Percentiles rank a stretch among this genome's conserved stretches.
phyloP scores from a whole-genome alignment of 495 filamentous ascomycete species.

The Pyronema omphalodes region DNA sequence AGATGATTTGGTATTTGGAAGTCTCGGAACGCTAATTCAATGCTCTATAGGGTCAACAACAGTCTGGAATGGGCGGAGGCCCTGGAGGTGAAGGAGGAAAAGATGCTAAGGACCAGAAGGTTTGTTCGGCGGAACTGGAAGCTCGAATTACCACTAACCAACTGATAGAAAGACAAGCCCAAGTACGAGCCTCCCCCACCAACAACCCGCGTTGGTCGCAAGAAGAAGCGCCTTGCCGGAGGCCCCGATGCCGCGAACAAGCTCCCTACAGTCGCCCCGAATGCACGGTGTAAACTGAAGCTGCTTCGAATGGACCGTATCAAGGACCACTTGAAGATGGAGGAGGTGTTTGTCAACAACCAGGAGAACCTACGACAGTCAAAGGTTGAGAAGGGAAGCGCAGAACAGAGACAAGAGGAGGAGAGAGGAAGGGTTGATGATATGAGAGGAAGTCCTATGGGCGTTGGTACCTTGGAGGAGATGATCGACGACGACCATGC shows the following conservation, averaged over 20 bases:
- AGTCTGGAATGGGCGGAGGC: slow-evolving; percentile 63
- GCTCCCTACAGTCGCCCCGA: slow-evolving; percentile 81
- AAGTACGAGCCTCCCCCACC: slow-evolving; percentile 98
- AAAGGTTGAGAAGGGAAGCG: slow-evolving; percentile 56
- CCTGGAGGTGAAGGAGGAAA: slow-evolving; percentile 48
- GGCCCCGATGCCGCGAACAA: slow-evolving; percentile 89
- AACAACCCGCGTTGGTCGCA: slow-evolving; percentile 92
- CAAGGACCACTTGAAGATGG: slow-evolving; percentile 88
- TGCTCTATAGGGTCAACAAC: slow-evolving; percentile 53
- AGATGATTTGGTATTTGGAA: not conserved
- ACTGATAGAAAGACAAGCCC: slow-evolving; percentile 80
- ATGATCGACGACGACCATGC: slow-evolving; percentile 99
- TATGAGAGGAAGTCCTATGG: slow-evolving; percentile 97
- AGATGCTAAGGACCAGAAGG: slow-evolving; percentile 92
- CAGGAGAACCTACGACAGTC: slow-evolving; percentile 86
- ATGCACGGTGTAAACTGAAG: slow-evolving; percentile 89
- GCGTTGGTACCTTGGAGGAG: slow-evolving; percentile 92
- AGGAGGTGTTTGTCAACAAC: slow-evolving; percentile 98
- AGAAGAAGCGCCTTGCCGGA: slow-evolving; percentile 74
- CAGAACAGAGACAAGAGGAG: slow-evolving; percentile 71
- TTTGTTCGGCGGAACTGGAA: slow-evolving; percentile 27
- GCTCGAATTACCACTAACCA: not conserved
- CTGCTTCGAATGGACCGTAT: slow-evolving; percentile 96
- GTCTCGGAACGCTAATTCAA: not conserved
- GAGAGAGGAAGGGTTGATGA: slow-evolving; percentile 93